Conservation (phyloP, 805 yeast species). For the Lachancea lanzarotensis region DNA sequence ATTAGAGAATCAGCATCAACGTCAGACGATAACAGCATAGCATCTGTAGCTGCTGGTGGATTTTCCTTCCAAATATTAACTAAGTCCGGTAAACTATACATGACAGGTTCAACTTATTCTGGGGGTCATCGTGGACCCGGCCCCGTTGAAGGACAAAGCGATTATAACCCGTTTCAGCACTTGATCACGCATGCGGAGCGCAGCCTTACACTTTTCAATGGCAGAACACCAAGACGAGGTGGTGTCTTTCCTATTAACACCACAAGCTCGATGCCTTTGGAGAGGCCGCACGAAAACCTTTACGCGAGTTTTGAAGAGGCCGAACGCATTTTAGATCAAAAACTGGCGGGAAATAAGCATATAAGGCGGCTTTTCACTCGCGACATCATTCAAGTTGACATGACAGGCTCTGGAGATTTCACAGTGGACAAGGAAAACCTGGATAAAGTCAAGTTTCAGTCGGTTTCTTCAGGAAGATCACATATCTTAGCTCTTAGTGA, state of each 20-base stretch:
- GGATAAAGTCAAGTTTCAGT: conserved; percentile 34
- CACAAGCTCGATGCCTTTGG: conserved; percentile 15
- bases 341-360: conserved; percentile 23
- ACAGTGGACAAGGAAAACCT: conserved; percentile 13
- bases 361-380: conserved; percentile 27
- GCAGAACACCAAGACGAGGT: conserved; percentile 8
- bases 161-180: conserved; percentile 31
- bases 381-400: conserved; percentile 21
- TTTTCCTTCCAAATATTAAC: conserved; percentile 55
- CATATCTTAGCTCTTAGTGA: conserved; percentile 58
- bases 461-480: conserved; percentile 56
- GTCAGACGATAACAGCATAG: conserved; percentile 12
- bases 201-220: conserved; percentile 12
- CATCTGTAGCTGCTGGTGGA: conserved; percentile 52
- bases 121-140: conserved; percentile 40
- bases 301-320: conserved; percentile 23
- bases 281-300: conserved; percentile 25
- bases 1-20: neutral
- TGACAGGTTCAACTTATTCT: conserved; percentile 43
- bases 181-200: conserved; percentile 21
- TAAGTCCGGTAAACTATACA: conserved; percentile 47
- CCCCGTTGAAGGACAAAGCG: conserved; percentile 30
- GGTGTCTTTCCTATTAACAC: conserved; percentile 18
- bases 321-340: conserved; percentile 16
- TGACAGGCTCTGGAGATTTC: conserved; percentile 4